Evolutionary conservation across 805 yeast species (phyloP).

Genomic region (Metschnikowia cerradonensis): DNA sequence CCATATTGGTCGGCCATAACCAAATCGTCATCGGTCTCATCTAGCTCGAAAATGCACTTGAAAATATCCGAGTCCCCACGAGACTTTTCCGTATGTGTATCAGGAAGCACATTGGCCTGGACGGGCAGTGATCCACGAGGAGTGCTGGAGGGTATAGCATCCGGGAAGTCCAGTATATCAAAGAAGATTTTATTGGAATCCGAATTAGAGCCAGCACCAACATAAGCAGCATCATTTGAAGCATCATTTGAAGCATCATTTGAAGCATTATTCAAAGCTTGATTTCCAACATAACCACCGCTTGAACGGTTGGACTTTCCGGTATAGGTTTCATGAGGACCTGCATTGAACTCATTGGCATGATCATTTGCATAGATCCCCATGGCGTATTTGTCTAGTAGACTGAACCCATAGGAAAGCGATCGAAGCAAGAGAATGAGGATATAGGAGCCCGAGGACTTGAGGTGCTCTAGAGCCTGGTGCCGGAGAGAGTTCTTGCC

Average conservation of each 20-base stretch:
- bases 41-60: conserved; percentile 13
- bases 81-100: not conserved
- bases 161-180: not conserved
- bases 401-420: not conserved
- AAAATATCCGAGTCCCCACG: conserved; percentile 4
- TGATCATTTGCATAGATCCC: not conserved
- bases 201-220: not conserved
- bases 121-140: not conserved
- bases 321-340: no score
- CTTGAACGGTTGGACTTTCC: not conserved
- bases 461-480: not conserved
- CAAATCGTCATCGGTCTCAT: conserved; percentile 13
- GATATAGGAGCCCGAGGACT: not conserved
- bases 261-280: no score
- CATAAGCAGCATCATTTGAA: not conserved
- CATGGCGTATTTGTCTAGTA: not conserved
- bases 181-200: no score
- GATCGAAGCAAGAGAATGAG: not conserved
- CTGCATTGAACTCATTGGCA: no score
- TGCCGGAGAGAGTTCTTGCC: not conserved
- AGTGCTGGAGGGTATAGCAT: not conserved
- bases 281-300: not conserved
- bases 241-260: not conserved
- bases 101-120: not conserved
- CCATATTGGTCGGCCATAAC: conserved; percentile 15